A percentile compares a stretch with the other conserved stretches of the same genome.
phyloP scores from a whole-genome alignment of 495 filamentous ascomycete species.

The Copromyces sp. region DNA sequence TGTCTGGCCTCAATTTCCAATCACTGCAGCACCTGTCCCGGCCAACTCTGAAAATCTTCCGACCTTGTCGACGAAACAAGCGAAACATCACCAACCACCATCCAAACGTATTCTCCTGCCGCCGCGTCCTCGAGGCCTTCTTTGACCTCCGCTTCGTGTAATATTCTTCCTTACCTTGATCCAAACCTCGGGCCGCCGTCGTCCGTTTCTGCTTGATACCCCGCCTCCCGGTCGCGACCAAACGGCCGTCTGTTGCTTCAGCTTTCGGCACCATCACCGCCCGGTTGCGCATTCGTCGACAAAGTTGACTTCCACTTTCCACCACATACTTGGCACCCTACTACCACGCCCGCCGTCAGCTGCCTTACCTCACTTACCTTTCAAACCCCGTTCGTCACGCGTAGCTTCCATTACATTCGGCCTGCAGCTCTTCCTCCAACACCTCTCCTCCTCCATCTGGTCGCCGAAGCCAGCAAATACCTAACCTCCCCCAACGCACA shows the following conservation, averaged over 20 bases:
- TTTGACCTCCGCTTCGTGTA: slow-evolving; percentile 2
- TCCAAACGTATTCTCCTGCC: not conserved
- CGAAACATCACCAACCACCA: not conserved
- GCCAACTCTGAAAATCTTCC: slow-evolving; percentile 6
- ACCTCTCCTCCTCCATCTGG: not conserved
- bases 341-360: not conserved
- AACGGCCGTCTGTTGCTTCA: not conserved
- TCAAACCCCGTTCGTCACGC: not conserved
- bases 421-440: not conserved
- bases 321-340: not conserved
- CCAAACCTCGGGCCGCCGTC: not conserved
- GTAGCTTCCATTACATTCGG: not conserved
- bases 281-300: not conserved
- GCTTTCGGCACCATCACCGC: not conserved
- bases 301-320: not conserved
- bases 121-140: not conserved
- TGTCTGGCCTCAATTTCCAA: not conserved
- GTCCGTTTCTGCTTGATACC: not conserved
- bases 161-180: slow-evolving; percentile 3
- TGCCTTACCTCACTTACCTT: not conserved
- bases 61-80: slow-evolving; percentile 1
- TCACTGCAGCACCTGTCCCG: not conserved
- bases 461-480: slow-evolving; percentile 2
- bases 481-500: not conserved
- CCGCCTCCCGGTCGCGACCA: not conserved